These are phyloP conservation scores for Brassica rapa DNA, from an alignment of 345 rosid genomes.

Conservation along the genomic window DNA sequence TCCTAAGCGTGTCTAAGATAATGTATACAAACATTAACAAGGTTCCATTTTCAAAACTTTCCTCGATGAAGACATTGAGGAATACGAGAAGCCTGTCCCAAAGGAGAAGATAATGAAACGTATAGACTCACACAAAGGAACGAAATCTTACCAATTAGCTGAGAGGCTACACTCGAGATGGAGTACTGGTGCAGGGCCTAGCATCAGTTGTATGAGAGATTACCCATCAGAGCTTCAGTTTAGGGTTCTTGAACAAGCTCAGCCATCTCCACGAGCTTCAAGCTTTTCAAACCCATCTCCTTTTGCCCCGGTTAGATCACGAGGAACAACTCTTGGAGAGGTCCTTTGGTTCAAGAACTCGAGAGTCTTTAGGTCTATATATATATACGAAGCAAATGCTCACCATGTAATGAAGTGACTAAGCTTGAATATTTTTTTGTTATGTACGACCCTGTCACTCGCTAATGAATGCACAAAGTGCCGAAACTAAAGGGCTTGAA, in stretches of 20 bases:
- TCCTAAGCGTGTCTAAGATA: conserved; percentile 68
- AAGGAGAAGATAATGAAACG: conserved; percentile 74
- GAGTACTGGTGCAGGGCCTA: conserved; percentile 92
- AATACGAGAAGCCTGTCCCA: conserved; percentile 52
- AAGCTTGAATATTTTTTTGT: conserved; percentile 21
- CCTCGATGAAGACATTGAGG: conserved; percentile 59
- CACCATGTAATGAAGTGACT: conserved; percentile 18
- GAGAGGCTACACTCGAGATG: conserved; percentile 68
- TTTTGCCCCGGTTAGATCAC: conserved; percentile 30
- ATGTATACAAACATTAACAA: conserved; percentile 50
- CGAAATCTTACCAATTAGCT: conserved; percentile 75
- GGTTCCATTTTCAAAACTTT: background rate
- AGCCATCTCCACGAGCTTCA: conserved; percentile 66
- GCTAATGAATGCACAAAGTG: background rate
- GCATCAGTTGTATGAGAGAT: conserved; percentile 95
- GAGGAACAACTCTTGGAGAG: conserved; percentile 40
- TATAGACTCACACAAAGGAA: conserved; percentile 76
- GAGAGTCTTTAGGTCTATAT: conserved; percentile 24
- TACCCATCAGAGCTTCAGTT: conserved; percentile 82
- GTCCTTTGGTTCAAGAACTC: conserved; percentile 40
- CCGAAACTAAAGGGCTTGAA: conserved; percentile 1
- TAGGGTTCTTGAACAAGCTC: conserved; percentile 65
- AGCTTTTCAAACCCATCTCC: conserved; percentile 33
- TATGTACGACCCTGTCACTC: background rate
- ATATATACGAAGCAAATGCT: conserved; percentile 1